Evolutionary conservation across 2,329 filamentous ascomycete species (phyloP), one percentile per base, ranked within the genome.

Genomic region (Onygenales sp.): DNA sequence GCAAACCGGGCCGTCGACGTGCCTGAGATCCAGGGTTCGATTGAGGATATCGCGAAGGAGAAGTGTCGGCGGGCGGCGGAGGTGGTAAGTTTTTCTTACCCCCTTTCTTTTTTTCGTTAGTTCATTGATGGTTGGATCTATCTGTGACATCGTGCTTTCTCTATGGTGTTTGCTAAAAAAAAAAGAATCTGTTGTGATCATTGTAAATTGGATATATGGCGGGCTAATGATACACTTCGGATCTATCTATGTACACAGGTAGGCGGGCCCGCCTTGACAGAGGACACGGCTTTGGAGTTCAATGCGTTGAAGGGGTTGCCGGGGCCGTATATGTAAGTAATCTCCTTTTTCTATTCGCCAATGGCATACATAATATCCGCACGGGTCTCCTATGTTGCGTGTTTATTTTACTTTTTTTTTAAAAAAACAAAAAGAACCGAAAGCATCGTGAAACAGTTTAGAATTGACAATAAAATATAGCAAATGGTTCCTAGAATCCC

Each of bases 201-300:
- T 27, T 27, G 21, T 41, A 41, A 41, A 41, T 41, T 1, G 14
- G 38, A 11, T 41, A 14, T 41, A 41, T 27, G 21, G 17, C 17
- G 17, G 17, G 21, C 21, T 27, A 27, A 21, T 7, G 27, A 45
- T 47, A 43, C 51, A 36, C 53, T 52, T 38, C 42, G 43, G 51
- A 56, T 13, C 3, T 32, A 8, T 54, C 27, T 36, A n/a, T 43
- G 52, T 38, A 49, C 35, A 17, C 52, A 94, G 89, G 72, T 93
- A 47, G 77, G 86, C 63, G 90, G 90, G 0, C 91, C 94, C 3
- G 93, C 96, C 7, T 78, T 98, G 41, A 92, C 95, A 9, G 93
- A 98, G 72, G 93, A 98, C 71, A 98, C 93, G 13, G 90, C 90
- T 61, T 78, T 98, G 48, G 94, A 90, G 75, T 98, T 96, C 68